These are phyloP conservation scores for Plantago elongata DNA, from an alignment of 257 asterid genomes.

Conservation along the genomic window DNA sequence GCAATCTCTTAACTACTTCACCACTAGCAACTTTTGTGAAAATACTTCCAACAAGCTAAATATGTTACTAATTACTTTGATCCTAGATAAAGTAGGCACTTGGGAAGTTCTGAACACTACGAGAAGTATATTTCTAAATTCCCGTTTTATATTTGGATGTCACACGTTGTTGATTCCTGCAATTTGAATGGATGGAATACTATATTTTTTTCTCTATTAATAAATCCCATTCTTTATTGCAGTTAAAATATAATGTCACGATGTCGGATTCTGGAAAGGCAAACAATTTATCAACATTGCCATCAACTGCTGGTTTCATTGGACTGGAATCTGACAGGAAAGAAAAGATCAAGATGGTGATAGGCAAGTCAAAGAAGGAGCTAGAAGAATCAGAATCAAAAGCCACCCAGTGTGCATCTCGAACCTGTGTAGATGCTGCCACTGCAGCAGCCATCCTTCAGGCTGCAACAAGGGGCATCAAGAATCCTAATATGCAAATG, in stretches of 20 bases:
- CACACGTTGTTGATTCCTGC: neutral
- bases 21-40: too few species aligned
- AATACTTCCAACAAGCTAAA: too few species aligned
- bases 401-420: constrained; percentile 40
- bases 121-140: too few species aligned
- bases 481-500: constrained; percentile 39
- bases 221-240: constrained; percentile 23
- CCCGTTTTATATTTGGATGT: too few species aligned
- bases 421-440: constrained; percentile 61
- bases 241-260: constrained; percentile 59
- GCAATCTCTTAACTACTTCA: too few species aligned
- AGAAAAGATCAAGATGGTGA: constrained; percentile 88
- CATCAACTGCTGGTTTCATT: constrained; percentile 33
- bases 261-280: constrained; percentile 40
- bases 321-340: constrained; percentile 67
- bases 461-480: constrained; percentile 81
- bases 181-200: too few species aligned
- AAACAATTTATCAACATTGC: constrained; percentile 21
- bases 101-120: too few species aligned
- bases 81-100: too few species aligned
- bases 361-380: constrained; percentile 78
- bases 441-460: constrained; percentile 87
- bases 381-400: constrained; percentile 38
- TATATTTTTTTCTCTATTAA: neutral
- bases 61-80: too few species aligned